Base-by-base conservation (phyloP, 106 monocot species). In the Dactylorhiza incarnata region DNA sequence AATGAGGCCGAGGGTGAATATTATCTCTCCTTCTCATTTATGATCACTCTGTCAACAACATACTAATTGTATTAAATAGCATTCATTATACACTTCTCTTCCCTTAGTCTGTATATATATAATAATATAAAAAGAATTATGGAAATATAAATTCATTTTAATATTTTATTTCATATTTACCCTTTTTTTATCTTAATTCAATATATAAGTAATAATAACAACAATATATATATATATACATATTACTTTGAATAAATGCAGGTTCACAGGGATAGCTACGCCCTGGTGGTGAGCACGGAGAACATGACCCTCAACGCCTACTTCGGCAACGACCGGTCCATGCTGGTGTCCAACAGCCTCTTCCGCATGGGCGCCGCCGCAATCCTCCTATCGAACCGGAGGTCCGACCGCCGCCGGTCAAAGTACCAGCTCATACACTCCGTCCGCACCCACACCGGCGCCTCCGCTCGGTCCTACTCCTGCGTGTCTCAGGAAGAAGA, bases 281-380 rank as follows among this genome's bases (percentile, higher is more conserved):
- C 65, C 5, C 10, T 76, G 49, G 46, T 76, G 14, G 66, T 76
- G 12, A 76, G 76, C 49, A 76, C 76, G 24, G 76, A 76, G 48
- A 76, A 76, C 66, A 46, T 76, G 12, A 76, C 76, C 0, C 76
- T 59, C 2, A 76, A 76, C 63, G 66, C 47, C 20, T 76, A 76
- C 76, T 76, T 65, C 63, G 76, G 76, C 48, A 76, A 76, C 66
- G 47, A 66, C 45, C 63, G 76, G 10, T 66, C 76, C 14, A 76
- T 76, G 76, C 76, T 76, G 9, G 23, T 76, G 11, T n/a, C 76
- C 65, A 76, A 76, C 65, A 65, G 76, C 65, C 62, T 76, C 65
- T 76, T 76, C 65, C 76, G 76, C 65, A 65, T 76, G 65, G 76
- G 76, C 12, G 62, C 47, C 49, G 63, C 76, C 14, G 76, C 76